Evolutionary conservation across 2,329 filamentous ascomycete genomes (phyloP).

Genomic region (Exophiala oligosperma): DNA sequence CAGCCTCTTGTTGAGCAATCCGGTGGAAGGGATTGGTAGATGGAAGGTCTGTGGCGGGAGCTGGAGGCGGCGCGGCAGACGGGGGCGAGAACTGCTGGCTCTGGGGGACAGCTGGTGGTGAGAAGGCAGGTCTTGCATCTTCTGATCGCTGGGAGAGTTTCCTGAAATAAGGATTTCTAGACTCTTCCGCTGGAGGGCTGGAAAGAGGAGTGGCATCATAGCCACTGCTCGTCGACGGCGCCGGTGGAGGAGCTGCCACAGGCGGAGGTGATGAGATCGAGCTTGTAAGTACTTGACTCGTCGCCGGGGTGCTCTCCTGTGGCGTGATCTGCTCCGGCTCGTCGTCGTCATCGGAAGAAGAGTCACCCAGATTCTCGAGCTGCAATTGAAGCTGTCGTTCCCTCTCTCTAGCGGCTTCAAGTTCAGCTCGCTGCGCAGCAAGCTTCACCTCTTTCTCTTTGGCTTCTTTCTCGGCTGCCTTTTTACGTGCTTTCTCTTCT

Average conservation of each 20-base stretch:
- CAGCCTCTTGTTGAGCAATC: constrained; percentile 59
- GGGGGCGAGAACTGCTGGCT: constrained; percentile 38
- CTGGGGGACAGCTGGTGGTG: constrained; percentile 47
- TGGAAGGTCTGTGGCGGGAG: constrained; percentile 51
- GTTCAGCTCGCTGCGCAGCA: constrained; percentile 82
- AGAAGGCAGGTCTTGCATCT: constrained; percentile 39
- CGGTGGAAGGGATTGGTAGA: constrained; percentile 98
- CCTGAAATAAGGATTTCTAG: constrained; percentile 92
- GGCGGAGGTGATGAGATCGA: constrained; percentile 34
- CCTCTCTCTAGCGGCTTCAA: constrained; percentile 85
- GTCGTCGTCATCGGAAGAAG: constrained; percentile 74
- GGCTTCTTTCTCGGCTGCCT: constrained; percentile 80
- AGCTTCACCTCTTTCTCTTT: constrained; percentile 86
- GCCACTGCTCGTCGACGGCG: constrained; percentile 48
- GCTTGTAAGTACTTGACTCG: constrained; percentile 53
- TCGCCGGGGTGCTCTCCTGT: constrained; percentile 59
- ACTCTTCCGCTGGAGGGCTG: constrained; percentile 63
- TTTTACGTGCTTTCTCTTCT: constrained; percentile 90
- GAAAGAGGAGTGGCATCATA: constrained; percentile 52
- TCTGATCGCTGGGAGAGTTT: constrained; percentile 72
- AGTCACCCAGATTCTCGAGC: constrained; percentile 76
- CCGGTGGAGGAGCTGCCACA: constrained; percentile 32
- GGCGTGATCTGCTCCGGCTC: constrained; percentile 69
- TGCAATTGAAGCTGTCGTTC: constrained; percentile 88
- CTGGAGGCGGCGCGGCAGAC: constrained; percentile 39